A percentile compares a stretch with the other conserved stretches of the same genome.
Conservation (phyloP, 805 yeast genomes). For the Trichomonascus vanleenenianus region DNA sequence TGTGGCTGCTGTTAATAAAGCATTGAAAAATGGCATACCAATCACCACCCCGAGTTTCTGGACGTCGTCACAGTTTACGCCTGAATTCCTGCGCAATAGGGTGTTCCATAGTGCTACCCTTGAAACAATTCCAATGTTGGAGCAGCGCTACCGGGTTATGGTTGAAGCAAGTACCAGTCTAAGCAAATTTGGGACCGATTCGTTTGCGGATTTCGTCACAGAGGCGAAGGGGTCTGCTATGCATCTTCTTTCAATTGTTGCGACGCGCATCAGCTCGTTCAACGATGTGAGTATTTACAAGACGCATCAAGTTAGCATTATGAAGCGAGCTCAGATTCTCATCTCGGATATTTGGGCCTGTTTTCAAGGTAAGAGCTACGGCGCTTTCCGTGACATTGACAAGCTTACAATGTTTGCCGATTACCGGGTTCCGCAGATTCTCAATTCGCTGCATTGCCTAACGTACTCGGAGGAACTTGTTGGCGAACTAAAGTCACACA, state of each 20-base stretch:
- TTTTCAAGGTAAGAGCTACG: conserved; percentile 30
- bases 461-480: conserved; percentile 25
- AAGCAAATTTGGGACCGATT: conserved; percentile 1
- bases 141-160: conserved; percentile 28
- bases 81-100: conserved; percentile 14
- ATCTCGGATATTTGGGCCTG: conserved; percentile 39
- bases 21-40: conserved; percentile 32
- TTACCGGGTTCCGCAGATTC: conserved; percentile 39
- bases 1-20: conserved; percentile 36
- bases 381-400: conserved; percentile 34
- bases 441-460: conserved; percentile 31
- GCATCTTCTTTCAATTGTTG: conserved; percentile 25
- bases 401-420: conserved; percentile 40
- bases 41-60: conserved; percentile 33
- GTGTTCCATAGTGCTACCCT: conserved; percentile 29
- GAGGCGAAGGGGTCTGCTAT: conserved; percentile 28
- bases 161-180: conserved; percentile 31
- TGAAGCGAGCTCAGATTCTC: conserved; percentile 37
- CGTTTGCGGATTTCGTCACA: conserved; percentile 22
- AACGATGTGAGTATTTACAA: conserved; percentile 27
- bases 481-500: conserved; percentile 15
- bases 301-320: conserved; percentile 25
- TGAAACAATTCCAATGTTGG: conserved; percentile 30
- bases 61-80: conserved; percentile 22
- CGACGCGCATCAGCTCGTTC: conserved; percentile 27